Conservation (phyloP, 2,329 filamentous ascomycete genomes). For the Blumeriella jaapii region DNA sequence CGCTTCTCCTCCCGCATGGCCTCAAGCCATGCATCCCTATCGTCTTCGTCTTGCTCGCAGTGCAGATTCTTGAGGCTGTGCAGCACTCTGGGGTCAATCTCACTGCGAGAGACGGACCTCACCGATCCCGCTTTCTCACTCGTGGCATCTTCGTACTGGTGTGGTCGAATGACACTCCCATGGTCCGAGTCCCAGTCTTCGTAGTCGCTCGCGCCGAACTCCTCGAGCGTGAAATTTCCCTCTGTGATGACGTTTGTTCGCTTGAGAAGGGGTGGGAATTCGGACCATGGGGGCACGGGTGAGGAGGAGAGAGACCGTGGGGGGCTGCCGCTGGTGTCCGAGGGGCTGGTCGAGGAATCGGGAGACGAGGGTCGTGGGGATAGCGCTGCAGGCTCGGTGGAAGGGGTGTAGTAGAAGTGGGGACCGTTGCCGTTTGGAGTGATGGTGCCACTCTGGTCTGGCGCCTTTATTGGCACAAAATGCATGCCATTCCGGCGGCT, state of each 20-base stretch:
- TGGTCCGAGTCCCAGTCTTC: conserved; percentile 22
- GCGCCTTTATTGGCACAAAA: conserved; percentile 20
- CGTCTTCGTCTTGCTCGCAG: conserved; percentile 16
- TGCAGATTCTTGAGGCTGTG: conserved; percentile 16
- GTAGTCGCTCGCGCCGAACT: conserved; percentile 23
- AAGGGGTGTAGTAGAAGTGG: conserved; percentile 27
- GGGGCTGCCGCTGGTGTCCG: conserved; percentile 20
- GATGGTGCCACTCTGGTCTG: conserved; percentile 31
- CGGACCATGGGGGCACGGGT: conserved; percentile 6
- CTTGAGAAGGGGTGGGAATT: conserved; percentile 9
- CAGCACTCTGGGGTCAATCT: conserved; percentile 18
- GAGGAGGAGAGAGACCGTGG: conserved; percentile 22
- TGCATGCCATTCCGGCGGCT: conserved; percentile 20
- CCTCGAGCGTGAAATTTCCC: conserved; percentile 26
- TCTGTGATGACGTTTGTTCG: conserved; percentile 12
- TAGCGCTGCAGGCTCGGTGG: conserved; percentile 28
- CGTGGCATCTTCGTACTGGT: conserved; percentile 27
- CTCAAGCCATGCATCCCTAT: conserved; percentile 21
- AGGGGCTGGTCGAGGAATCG: conserved; percentile 22
- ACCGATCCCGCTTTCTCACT: conserved; percentile 20
- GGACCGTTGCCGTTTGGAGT: conserved; percentile 28
- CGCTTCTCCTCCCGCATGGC: conserved; percentile 17
- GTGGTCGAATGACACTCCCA: conserved; percentile 21
- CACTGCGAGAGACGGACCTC: conserved; percentile 8
- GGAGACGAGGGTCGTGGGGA: conserved; percentile 32